Evolutionary conservation across 1,139 yeast genomes (phyloP).

Genomic region (Casaregolazyma lundiana): DNA sequence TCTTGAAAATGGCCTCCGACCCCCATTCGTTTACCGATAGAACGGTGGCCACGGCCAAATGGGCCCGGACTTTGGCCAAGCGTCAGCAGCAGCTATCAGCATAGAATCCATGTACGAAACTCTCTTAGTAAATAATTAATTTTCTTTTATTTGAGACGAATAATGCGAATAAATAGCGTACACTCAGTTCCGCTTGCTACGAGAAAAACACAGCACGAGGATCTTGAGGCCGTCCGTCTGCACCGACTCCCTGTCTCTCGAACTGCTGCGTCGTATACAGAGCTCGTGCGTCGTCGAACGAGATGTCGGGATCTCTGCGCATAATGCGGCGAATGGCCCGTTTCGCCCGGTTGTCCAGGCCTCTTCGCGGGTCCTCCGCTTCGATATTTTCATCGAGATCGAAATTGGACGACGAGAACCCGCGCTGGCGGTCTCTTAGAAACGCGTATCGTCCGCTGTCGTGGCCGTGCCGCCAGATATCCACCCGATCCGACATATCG

Average conservation of each 20-base stretch:
- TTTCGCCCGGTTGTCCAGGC: constrained; percentile 56
- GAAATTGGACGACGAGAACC: constrained; percentile 58
- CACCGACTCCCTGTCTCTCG: constrained; percentile 49
- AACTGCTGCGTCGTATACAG: constrained; percentile 46
- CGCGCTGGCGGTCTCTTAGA: constrained; percentile 58
- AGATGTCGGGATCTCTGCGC: constrained; percentile 42
- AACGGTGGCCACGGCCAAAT: constrained; percentile 86
- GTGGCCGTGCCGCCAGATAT: constrained; percentile 2
- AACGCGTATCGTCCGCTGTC: constrained; percentile 38
- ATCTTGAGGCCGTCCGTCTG: constrained; percentile 37
- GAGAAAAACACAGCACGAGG: constrained; percentile 46
- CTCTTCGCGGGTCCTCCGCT: constrained; percentile 52
- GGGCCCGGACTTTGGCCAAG: constrained; percentile 92
- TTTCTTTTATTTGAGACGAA: neutral
- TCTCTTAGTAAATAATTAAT: neutral
- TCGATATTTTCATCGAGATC: constrained; percentile 47
- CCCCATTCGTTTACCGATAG: constrained; percentile 49
- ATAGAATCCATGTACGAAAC: neutral
- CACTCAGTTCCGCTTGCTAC: constrained; percentile 11
- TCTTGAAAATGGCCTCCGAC: constrained; percentile 72
- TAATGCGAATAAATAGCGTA: constrained; percentile 2
- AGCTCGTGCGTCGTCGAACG: constrained; percentile 70
- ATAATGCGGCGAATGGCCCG: constrained; percentile 49
- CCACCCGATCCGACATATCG: constrained; percentile 8
- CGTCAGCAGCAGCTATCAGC: constrained; percentile 13